Evolutionary conservation across 1,284 basidiomycete species (phyloP), one percentile per base, ranked within the genome.

Genomic region (Fomes fomentarius): DNA sequence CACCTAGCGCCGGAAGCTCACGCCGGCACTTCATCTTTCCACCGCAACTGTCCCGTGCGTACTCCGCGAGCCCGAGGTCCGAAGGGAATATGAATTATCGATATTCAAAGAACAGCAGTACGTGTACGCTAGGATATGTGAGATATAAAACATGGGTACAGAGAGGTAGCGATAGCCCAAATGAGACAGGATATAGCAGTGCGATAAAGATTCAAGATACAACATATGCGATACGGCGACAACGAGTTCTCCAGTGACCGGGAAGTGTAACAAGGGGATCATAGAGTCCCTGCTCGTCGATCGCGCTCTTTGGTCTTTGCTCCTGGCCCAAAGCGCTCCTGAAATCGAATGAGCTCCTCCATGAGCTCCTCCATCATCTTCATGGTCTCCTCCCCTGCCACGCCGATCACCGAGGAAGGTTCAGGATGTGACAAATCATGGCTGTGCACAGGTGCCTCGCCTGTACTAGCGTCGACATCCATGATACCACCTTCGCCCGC

Each of bases 311-410:
- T 81, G 54, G 71, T 76, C 72, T 85, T 82, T 44, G 74, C 69
- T 37, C 82, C 78, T 7, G 78, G 77, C 22, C 90, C 89, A 75
- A 91, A 94, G 47, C 85, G 81, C 69, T 95, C 92, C 73, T 96
- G 93, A 69, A 96, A 96, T 43, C 73, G 77, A 59, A 93, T 91
- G 37, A 96, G 72, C 68, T 95, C 93, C 65, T 90, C 83, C 82
- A 93, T 93, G 5, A 96, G 75, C 64, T 89, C 89, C 71, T 94
- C 93, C 85, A 96, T 91, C 75, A 91, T 79, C 71, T 83, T 85
- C 79, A 90, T 86, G 43, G 87, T 89, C 55, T 57, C 31, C 17
- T 58, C 58, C 44, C 58, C 54, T 6, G 47, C 51, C 19, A 55
- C 33, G 7, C 31, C 39, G n/a, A 30, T 44, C 3, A 47, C 25